Conservation (phyloP, 1,284 basidiomycete species). For the Thelephora terrestris region DNA sequence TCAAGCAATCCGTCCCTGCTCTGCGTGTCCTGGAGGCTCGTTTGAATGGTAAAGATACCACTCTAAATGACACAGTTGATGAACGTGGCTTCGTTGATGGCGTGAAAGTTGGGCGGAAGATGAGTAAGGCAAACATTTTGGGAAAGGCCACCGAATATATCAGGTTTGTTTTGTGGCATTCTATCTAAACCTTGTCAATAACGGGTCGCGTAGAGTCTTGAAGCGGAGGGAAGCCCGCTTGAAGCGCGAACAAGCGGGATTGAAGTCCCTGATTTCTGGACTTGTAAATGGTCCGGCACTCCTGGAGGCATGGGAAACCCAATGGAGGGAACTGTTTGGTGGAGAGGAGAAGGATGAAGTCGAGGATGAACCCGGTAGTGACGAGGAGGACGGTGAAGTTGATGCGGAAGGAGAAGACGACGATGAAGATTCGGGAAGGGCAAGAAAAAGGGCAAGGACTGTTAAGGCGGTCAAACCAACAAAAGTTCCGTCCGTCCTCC, state of each 20-base stretch:
- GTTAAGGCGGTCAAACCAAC: conserved; percentile 24
- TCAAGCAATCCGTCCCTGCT: conserved; percentile 77
- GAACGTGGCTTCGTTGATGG: conserved; percentile 72
- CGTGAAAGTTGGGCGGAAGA: conserved; percentile 74
- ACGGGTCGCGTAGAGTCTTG: conserved; percentile 37
- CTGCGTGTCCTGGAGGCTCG: conserved; percentile 54
- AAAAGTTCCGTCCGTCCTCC: conserved; percentile 24
- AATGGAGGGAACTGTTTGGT: conserved; percentile 63
- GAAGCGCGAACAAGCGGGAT: conserved; percentile 60
- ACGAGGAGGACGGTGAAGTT: conserved; percentile 41
- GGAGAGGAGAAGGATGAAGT: conserved; percentile 68
- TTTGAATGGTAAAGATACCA: conserved; percentile 24
- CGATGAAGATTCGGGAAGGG: conserved; percentile 36
- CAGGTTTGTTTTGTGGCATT: conserved; percentile 24
- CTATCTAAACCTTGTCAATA: neutral
- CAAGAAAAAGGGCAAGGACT: conserved; percentile 44
- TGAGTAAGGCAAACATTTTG: conserved; percentile 75
- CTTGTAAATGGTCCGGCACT: conserved; percentile 63
- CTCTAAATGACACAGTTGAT: conserved; percentile 47
- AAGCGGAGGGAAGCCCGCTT: conserved; percentile 64
- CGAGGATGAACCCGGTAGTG: conserved; percentile 33
- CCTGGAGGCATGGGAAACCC: conserved; percentile 61
- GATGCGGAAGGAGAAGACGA: conserved; percentile 48
- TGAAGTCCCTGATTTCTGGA: conserved; percentile 54
- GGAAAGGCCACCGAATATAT: conserved; percentile 81